A percentile compares a stretch with the other conserved stretches of the same genome.
phyloP scores from a whole-genome alignment of 139 green algal species.

The Chlorella sp. region DNA sequence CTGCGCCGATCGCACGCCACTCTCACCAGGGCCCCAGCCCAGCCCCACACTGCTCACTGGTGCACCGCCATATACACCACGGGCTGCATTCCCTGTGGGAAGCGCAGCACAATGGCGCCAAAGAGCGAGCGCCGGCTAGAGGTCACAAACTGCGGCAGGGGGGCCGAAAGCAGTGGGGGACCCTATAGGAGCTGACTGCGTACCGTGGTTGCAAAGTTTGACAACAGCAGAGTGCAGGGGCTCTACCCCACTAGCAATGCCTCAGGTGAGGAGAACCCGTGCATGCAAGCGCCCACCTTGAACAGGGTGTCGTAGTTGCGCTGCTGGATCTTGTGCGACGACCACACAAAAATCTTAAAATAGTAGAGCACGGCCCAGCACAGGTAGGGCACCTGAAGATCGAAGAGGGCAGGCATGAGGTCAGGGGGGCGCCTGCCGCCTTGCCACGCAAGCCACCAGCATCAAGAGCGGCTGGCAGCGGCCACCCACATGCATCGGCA shows the following conservation, averaged over 20 bases:
- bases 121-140: slow-evolving; percentile 33
- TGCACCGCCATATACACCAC: slow-evolving; percentile 56
- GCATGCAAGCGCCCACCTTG: slow-evolving; percentile 24
- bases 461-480: too few species aligned
- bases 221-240: neutral
- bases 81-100: slow-evolving; percentile 35
- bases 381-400: slow-evolving; percentile 41
- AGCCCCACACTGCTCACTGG: slow-evolving; percentile 4
- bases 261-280: neutral
- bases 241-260: neutral
- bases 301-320: slow-evolving; percentile 75
- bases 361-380: slow-evolving; percentile 74
- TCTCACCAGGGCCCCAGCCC: neutral
- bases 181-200: too few species aligned
- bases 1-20: neutral
- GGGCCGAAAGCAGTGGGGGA: neutral
- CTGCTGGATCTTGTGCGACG: slow-evolving; percentile 64
- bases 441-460: too few species aligned
- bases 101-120: slow-evolving; percentile 41
- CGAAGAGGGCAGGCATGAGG: too few species aligned
- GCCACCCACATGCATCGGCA: too few species aligned
- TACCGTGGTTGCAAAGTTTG: too few species aligned
- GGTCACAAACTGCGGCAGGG: slow-evolving; percentile 28
- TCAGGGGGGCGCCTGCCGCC: too few species aligned
- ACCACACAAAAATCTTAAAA: slow-evolving; percentile 80